These are phyloP conservation scores for Camelina hispida DNA, from an alignment of 345 rosid genomes.

Conservation along the genomic window DNA sequence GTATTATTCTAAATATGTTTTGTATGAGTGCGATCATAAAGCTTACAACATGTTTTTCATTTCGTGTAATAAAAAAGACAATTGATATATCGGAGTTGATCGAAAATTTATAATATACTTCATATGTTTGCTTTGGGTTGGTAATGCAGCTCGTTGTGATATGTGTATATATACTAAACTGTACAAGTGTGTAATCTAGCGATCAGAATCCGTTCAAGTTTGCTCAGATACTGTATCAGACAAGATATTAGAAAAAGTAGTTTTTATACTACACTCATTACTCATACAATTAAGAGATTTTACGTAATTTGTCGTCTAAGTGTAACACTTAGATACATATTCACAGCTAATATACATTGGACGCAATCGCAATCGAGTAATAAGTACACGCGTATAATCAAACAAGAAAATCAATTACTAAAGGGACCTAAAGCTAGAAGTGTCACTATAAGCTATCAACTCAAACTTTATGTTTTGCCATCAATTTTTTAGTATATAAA, in stretches of 20 bases:
- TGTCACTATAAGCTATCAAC: slow-evolving; percentile 30
- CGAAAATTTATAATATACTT: too few relatives aligned
- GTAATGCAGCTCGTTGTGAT: too few relatives aligned
- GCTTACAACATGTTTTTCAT: not conserved
- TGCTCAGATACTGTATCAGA: too few relatives aligned
- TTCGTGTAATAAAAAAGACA: not conserved
- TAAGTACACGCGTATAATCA: slow-evolving; percentile 3
- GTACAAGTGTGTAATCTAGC: too few relatives aligned
- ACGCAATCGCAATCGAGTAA: not conserved
- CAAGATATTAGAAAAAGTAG: not conserved
- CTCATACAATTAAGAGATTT: not conserved
- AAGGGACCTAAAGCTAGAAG: not conserved
- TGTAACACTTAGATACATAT: not conserved
- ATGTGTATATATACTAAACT: too few relatives aligned
- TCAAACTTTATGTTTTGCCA: slow-evolving; percentile 28
- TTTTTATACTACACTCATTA: not conserved
- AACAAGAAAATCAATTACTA: slow-evolving; percentile 9
- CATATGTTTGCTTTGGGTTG: too few relatives aligned
- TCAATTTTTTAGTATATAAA: slow-evolving; percentile 21
- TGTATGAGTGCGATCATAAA: not conserved
- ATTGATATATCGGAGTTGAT: too few relatives aligned
- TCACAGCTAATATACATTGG: slow-evolving; percentile 5
- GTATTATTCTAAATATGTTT: not conserved
- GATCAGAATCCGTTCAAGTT: too few relatives aligned
- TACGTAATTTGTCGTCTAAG: not conserved